A percentile compares a stretch with the other conserved stretches of the same genome.
Evolutionary conservation across 176 grass and related monocot species (phyloP).

Genomic region (Zoysia japonica): DNA sequence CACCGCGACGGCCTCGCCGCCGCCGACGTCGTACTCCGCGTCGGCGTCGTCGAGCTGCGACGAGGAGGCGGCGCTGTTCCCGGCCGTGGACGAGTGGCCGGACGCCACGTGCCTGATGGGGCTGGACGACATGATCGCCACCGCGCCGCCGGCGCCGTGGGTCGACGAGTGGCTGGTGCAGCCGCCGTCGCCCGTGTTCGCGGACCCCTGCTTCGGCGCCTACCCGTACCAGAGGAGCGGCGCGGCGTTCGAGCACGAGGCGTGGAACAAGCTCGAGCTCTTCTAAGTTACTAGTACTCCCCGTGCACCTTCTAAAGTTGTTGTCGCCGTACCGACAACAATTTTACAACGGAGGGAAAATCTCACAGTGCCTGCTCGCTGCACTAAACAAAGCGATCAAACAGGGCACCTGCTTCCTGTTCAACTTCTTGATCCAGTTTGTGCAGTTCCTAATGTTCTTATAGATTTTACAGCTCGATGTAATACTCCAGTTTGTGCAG

Average conservation of each 20-base stretch:
- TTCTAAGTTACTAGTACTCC: conserved; percentile 42
- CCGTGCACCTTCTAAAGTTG: no score
- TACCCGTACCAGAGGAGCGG: conserved; percentile 35
- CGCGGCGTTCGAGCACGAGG: conserved; percentile 52
- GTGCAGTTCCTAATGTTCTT: neutral
- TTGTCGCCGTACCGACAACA: no score
- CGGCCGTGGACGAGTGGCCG: conserved; percentile 44
- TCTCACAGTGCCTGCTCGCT: neutral
- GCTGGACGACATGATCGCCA: conserved; percentile 48
- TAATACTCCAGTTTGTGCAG: neutral
- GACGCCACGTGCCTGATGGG: conserved; percentile 45
- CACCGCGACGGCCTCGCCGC: neutral
- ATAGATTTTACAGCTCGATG: neutral
- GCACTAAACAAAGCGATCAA: neutral
- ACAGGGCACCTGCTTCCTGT: neutral
- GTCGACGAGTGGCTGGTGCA: neutral
- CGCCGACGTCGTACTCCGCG: conserved; percentile 30
- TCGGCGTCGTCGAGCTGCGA: conserved; percentile 47
- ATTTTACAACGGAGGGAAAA: neutral
- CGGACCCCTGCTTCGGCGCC: conserved; percentile 37
- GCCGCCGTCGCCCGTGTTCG: conserved; percentile 16
- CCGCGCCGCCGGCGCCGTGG: conserved; percentile 4
- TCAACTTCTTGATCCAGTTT: conserved; percentile 8
- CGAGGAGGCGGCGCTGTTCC: conserved; percentile 38
- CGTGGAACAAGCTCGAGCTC: conserved; percentile 63